phyloP scores from a whole-genome alignment of 495 filamentous ascomycete species.

The Penicillium soppii region DNA sequence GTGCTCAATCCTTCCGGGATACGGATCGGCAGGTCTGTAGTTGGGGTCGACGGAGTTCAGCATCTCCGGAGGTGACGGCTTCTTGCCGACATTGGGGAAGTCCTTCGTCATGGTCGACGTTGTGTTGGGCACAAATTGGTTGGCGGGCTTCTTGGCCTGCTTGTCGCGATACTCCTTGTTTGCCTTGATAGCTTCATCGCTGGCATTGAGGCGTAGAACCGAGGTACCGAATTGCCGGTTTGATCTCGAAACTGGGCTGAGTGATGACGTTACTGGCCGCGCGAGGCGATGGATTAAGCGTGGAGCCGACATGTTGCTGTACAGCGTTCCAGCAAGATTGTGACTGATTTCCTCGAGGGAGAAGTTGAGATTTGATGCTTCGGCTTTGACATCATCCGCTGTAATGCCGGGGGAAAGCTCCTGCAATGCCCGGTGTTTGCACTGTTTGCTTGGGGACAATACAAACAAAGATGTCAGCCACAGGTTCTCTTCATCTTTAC shows the following conservation, averaged over 20 bases:
- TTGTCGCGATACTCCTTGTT: slow-evolving; percentile 46
- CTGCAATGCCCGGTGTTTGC: slow-evolving; percentile 33
- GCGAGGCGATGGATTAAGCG: slow-evolving; percentile 33
- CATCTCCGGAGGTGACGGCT: slow-evolving; percentile 60
- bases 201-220: slow-evolving; percentile 31
- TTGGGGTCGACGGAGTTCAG: slow-evolving; percentile 55
- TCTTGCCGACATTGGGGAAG: slow-evolving; percentile 57
- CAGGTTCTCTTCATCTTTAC: too few species aligned
- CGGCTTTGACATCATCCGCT: slow-evolving; percentile 45
- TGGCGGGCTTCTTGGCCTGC: slow-evolving; percentile 56
- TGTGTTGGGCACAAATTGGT: slow-evolving; percentile 62
- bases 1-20: slow-evolving; percentile 58
- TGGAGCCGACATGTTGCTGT: slow-evolving; percentile 37
- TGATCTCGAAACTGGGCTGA: slow-evolving; percentile 19
- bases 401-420: slow-evolving; percentile 20
- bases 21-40: slow-evolving; percentile 57
- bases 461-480: too few species aligned
- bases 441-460: slow-evolving; percentile 32
- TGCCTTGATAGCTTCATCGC: slow-evolving; percentile 34
- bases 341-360: slow-evolving; percentile 4
- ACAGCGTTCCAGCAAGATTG: neutral
- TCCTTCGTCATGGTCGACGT: slow-evolving; percentile 63
- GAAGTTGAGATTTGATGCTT: slow-evolving; percentile 14
- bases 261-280: slow-evolving; percentile 27
- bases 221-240: slow-evolving; percentile 38